These are phyloP conservation scores for Boletellus ananas DNA, from an alignment of 768 basidiomycete species.

Conservation along the genomic window DNA sequence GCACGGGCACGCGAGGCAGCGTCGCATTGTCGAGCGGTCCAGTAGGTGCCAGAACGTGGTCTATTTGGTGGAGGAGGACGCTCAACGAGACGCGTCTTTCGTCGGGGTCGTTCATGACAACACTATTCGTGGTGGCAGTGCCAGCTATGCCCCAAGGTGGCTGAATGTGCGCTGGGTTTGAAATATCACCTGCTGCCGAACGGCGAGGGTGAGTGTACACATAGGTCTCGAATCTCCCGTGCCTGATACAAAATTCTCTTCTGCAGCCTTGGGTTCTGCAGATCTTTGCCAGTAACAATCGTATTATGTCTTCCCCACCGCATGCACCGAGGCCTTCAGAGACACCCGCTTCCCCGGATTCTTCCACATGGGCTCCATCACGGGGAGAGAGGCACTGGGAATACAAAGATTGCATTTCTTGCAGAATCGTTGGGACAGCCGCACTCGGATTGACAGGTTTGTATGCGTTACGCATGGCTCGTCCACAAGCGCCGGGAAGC, in stretches of 20 bases:
- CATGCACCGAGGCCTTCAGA: conserved; percentile 4
- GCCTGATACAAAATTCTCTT: neutral
- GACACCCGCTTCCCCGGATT: neutral
- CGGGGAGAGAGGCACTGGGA: conserved; percentile 12
- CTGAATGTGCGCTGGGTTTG: no score
- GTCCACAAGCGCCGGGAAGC: conserved; percentile 59
- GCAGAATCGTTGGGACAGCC: conserved; percentile 63
- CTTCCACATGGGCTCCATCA: neutral
- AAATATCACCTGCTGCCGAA: no score
- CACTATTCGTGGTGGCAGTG: no score
- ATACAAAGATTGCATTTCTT: conserved; percentile 60
- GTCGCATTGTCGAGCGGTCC: conserved; percentile 61
- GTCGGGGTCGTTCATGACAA: no score
- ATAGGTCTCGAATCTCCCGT: neutral
- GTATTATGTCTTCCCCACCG: conserved; percentile 19
- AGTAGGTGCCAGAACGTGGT: conserved; percentile 54
- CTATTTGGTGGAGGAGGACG: conserved; percentile 55
- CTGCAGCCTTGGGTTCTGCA: neutral
- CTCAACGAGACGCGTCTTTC: conserved; percentile 29
- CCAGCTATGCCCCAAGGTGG: no score
- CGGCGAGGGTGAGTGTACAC: neutral
- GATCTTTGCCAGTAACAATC: neutral
- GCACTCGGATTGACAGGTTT: conserved; percentile 60
- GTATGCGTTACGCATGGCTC: conserved; percentile 65
- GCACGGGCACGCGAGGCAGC: conserved; percentile 67